Conservation (phyloP, 192 early-diverging fungal species). For the Allomyces javanicus region DNA sequence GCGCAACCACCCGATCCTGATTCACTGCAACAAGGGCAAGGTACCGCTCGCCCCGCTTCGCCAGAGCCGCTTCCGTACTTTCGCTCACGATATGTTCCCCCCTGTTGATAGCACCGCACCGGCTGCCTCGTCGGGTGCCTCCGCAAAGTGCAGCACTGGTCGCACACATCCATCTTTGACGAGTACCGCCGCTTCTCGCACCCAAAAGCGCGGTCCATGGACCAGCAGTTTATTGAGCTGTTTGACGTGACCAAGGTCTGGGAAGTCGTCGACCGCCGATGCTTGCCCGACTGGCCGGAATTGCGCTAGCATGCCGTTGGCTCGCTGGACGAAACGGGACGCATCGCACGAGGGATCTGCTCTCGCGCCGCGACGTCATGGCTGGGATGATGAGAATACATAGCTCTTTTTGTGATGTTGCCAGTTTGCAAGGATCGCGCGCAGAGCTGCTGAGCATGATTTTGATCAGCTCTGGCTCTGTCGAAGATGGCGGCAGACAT, state of each 20-base stretch:
- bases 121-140: slow-evolving; percentile 89
- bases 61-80: too few species aligned
- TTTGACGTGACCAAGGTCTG: slow-evolving; percentile 51
- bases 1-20: slow-evolving; percentile 64
- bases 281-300: slow-evolving; percentile 44
- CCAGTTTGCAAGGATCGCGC: too few species aligned
- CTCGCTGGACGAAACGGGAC: too few species aligned
- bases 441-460: too few species aligned
- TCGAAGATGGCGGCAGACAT: too few species aligned
- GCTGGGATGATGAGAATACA: too few species aligned
- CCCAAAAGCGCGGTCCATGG: slow-evolving; percentile 64
- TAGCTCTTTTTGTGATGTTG: too few species aligned
- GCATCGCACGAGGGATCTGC: too few species aligned
- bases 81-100: too few species aligned
- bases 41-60: slow-evolving; percentile 6
- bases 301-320: background rate
- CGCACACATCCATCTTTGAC: slow-evolving; percentile 88
- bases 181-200: slow-evolving; percentile 85
- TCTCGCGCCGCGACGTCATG: too few species aligned
- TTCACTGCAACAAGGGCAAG: slow-evolving; percentile 97
- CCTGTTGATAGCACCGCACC: slow-evolving; percentile 52
- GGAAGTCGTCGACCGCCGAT: slow-evolving; percentile 29
- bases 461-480: too few species aligned
- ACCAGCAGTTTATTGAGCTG: slow-evolving; percentile 70
- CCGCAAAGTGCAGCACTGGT: slow-evolving; percentile 86